A percentile compares a stretch with the other conserved stretches of the same genome.
Conservation (phyloP, 805 yeast species). For the Saccharomycopsis sp. region DNA sequence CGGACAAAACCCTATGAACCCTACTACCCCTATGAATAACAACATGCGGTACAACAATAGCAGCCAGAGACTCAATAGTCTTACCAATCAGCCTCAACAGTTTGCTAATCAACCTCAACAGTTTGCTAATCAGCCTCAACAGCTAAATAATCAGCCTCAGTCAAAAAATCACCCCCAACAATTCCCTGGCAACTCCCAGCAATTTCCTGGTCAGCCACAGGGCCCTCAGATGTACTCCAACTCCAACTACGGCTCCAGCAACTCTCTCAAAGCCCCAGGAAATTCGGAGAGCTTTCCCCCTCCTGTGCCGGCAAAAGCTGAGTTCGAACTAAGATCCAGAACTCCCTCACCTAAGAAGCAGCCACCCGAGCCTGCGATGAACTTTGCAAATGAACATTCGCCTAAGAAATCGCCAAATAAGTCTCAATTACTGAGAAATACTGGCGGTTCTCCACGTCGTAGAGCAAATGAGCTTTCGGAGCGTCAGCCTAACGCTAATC, state of each 20-base stretch:
- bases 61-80: constrained; percentile 1
- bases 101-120: too few species aligned
- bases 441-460: not conserved
- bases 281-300: not conserved
- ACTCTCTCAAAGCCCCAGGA: not conserved
- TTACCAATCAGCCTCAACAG: not conserved
- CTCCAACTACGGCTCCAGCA: not conserved
- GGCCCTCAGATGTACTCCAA: not conserved
- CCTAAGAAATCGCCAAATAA: not conserved
- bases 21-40: constrained; percentile 1
- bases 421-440: too few species aligned
- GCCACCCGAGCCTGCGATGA: not conserved
- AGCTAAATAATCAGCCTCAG: too few species aligned
- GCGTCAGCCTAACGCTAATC: not conserved
- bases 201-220: too few species aligned
- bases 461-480: not conserved
- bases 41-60: not conserved
- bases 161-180: too few species aligned
- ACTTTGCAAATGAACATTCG: not conserved
- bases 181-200: too few species aligned
- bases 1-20: not conserved
- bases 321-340: constrained; percentile 5
- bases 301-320: constrained; percentile 8
- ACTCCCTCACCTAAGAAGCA: constrained; percentile 12
- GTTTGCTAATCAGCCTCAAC: too few species aligned